Conservation (phyloP, 768 basidiomycete genomes). For the Collybia sordida region DNA sequence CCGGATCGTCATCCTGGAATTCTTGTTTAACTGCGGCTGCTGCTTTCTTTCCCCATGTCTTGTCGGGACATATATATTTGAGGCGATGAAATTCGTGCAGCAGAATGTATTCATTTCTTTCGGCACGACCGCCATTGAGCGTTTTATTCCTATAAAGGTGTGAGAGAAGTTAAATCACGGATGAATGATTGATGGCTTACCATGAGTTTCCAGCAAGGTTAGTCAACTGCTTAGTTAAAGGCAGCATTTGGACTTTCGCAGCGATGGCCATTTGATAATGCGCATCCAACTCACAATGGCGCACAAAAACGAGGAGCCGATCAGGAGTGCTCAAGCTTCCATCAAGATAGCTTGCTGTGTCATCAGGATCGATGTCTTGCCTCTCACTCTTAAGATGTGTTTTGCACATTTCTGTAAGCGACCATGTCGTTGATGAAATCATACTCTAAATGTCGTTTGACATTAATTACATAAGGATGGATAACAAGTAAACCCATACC, state of each 20-base stretch:
- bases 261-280: slow-evolving; percentile 98
- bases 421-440: slow-evolving; percentile 98
- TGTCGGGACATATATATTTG: slow-evolving; percentile 97
- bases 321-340: slow-evolving; percentile 75
- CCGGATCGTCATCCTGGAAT: slow-evolving; percentile 53
- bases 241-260: slow-evolving; percentile 89
- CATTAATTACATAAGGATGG: neutral
- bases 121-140: slow-evolving; percentile 94
- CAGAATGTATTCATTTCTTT: slow-evolving; percentile 98
- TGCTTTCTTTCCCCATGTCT: slow-evolving; percentile 78
- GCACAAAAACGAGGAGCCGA: slow-evolving; percentile 81
- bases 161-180: neutral
- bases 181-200: slow-evolving; percentile 40
- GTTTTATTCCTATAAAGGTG: slow-evolving; percentile 82
- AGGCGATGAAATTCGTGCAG: slow-evolving; percentile 96
- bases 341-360: slow-evolving; percentile 90
- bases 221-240: slow-evolving; percentile 90
- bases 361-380: slow-evolving; percentile 95
- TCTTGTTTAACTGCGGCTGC: slow-evolving; percentile 46
- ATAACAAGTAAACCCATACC: slow-evolving; percentile 38
- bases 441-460: slow-evolving; percentile 60
- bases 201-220: slow-evolving; percentile 97
- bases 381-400: slow-evolving; percentile 84
- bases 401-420: slow-evolving; percentile 93
- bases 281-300: slow-evolving; percentile 93